Conservation (phyloP, 192 early-diverging fungal species). For the Linnemannia hyalina region DNA sequence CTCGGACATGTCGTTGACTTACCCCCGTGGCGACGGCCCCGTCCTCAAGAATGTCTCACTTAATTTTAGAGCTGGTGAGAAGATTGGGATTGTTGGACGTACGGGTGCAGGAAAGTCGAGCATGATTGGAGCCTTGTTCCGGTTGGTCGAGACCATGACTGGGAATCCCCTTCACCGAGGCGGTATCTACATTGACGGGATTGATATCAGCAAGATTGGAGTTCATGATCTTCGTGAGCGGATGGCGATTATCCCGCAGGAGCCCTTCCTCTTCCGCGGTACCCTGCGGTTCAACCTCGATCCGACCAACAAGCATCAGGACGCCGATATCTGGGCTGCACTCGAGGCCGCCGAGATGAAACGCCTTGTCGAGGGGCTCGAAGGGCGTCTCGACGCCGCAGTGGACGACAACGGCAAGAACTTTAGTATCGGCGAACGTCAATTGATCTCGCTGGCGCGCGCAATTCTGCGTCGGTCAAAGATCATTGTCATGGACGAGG, state of each 20-base stretch:
- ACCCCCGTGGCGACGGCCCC: slow-evolving; percentile 57
- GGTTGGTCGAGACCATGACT: slow-evolving; percentile 70
- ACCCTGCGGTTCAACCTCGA: slow-evolving; percentile 70
- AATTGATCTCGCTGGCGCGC: slow-evolving; percentile 76
- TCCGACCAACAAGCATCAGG: slow-evolving; percentile 60
- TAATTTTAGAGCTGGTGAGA: slow-evolving; percentile 62
- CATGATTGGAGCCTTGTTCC: slow-evolving; percentile 75
- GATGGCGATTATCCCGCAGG: slow-evolving; percentile 75
- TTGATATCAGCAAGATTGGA: slow-evolving; percentile 68
- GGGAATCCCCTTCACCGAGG: slow-evolving; percentile 38
- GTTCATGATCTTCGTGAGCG: slow-evolving; percentile 69
- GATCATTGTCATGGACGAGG: slow-evolving; percentile 72
- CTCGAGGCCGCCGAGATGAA: slow-evolving; percentile 78
- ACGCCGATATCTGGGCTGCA: slow-evolving; percentile 75
- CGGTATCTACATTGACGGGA: slow-evolving; percentile 75
- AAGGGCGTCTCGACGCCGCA: slow-evolving; percentile 74
- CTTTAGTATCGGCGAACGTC: slow-evolving; percentile 84
- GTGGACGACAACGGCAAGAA: slow-evolving; percentile 87
- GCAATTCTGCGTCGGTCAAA: slow-evolving; percentile 76
- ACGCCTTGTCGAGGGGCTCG: slow-evolving; percentile 67
- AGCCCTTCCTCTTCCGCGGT: slow-evolving; percentile 72
- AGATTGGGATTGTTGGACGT: slow-evolving; percentile 31
- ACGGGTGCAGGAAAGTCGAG: slow-evolving; percentile 54
- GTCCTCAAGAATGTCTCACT: slow-evolving; percentile 73
- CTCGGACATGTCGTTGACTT: slow-evolving; percentile 64